Evolutionary conservation across 2,329 filamentous ascomycete species (phyloP), one percentile per base, ranked within the genome.

Genomic region (Cytospora schulzeri): DNA sequence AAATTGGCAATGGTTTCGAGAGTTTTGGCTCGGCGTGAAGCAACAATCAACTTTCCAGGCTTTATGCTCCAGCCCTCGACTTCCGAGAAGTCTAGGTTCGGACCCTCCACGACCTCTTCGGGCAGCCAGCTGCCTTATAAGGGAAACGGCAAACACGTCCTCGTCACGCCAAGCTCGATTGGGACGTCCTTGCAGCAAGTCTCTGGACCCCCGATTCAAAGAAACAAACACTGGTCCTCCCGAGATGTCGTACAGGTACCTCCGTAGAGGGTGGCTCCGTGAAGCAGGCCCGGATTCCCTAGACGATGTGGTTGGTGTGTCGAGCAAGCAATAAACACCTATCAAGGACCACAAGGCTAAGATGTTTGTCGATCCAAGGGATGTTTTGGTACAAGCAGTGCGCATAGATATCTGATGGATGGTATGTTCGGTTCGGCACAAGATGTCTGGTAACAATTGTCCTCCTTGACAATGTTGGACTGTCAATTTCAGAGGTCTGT

Each of bases 111-210:
- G 54, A 26, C 59, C 60, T 62, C 48, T 41, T 65, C 53, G 62
- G 55, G 65, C 65, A 67, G 62, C 65, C 62, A 65, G 62, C 65
- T 67, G 62, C 64, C 65, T 67, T 65, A 60, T 62, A 51, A 62
- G 58, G 58, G 58, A 57, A 67, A 26, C 35, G 50, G 63, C 58
- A 66, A 64, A 62, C 57, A 65, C 58, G 15, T 45, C 51, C 38
- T 52, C 62, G 62, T 38, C 29, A 29, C 51, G 54, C 41, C 38
- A 50, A 51, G 15, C 58, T 53, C 26, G 31, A 54, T 28, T 26
- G 19, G 51, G 7, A 55, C 29, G 33, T 52, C 33, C 45, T 52
- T 35, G 24, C 50, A 41, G 57, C 51, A 28, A 55, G 22, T 14
- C 5, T 28, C 28, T 38, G 7, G 24, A 38, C 53, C 57, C 29